Base-by-base conservation (phyloP, 1,284 basidiomycete genomes). In the Pseudozyma sp. region DNA sequence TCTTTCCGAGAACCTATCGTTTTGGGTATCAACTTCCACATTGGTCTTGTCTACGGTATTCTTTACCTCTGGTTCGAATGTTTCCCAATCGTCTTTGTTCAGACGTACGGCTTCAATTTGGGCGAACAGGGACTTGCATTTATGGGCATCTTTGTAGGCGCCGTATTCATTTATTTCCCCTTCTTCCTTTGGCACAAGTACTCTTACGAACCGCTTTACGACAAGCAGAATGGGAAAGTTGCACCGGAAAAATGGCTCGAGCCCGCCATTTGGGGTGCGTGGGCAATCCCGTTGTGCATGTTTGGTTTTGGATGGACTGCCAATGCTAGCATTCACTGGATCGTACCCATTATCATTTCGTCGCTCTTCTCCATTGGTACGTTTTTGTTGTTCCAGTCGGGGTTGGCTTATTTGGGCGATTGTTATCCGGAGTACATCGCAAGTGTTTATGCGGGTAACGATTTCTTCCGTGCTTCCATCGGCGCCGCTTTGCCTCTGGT, bases 281-380 rank as follows among this genome's bases (percentile, higher is more conserved):
- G 59, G 59, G 92, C 95, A 87, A 61, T 78, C 31, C 80, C 80
- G 3, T 59, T 80, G 40, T 73, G 69, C 65, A 59, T 82, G 59
- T 82, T 82, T 51, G 66, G 65, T 2, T 79, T 82, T 42, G 80
- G 77, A 12, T 82, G 80, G 80, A 82, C 80, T 0, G 59, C 75
- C 0, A 75, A 50, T 19, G 70, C 65, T 5, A 65, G 64, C 1
- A 77, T 81, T 44, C 79, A 78, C 60, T 82, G 73, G 72, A 81
- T 81, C 34, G 77, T 68, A 3, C 79, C 79, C n/a, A 73, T 78
- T 49, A 53, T 77, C 45, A 25, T 70, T 36, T 62, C 65, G 34
- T 12, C 39, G 3, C 44, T 81, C 34, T 82, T 79, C 65, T 39
- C 52, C 18, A 47, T 78, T 11, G 72, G 72, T 16, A 76, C 71